Base-by-base conservation (phyloP, 768 basidiomycete genomes). In the Jaapia argillacea region DNA sequence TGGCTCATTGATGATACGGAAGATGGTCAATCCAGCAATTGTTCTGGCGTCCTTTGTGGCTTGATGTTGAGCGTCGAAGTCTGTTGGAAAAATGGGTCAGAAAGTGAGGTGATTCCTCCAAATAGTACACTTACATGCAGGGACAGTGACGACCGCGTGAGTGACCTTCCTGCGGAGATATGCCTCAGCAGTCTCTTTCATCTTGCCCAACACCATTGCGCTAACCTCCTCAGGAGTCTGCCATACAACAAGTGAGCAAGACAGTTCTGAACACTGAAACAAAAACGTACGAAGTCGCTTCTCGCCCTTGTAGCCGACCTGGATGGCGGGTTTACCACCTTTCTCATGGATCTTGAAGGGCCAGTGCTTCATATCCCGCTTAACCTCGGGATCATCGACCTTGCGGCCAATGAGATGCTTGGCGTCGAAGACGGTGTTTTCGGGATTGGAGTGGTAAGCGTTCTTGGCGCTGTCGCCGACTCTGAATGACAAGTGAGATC, bases 401-500 rank as follows among this genome's bases (percentile, higher is more conserved):
- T 59, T 61, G 43, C 72, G 53, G n/a, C 73, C 71, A 48, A 74
- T 74, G 40, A 75, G 57, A 45, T 73, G 71, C 37, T 58, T 75
- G 44, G 73, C 74, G 58, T 75, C 74, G 61, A 77, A 75, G 45
- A 75, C 63, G 49, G 72, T 77, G 61, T 71, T 72, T 45, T 59
- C 54, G 16, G 94, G 90, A 67, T 98, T 90, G 36, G 85, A 72
- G 63, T 89, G 81, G 68, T 80, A 90, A 24, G 91, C 90, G 59
- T 99, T 98, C 71, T 99, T 99, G 36, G 94, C 94, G 47, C 80
- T 75, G 62, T 99, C 94, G 56, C 96, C 94, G 55, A 99, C 86
- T 58, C 64, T 71, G 25, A n/a, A n/a, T n/a, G n/a, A n/a, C n/a
- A n/a, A n/a, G 46, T 27, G 28, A 33, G 16, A 10, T 10, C 28